These are phyloP conservation scores for Candida morakotiae DNA, from an alignment of 805 yeast species.

Conservation along the genomic window DNA sequence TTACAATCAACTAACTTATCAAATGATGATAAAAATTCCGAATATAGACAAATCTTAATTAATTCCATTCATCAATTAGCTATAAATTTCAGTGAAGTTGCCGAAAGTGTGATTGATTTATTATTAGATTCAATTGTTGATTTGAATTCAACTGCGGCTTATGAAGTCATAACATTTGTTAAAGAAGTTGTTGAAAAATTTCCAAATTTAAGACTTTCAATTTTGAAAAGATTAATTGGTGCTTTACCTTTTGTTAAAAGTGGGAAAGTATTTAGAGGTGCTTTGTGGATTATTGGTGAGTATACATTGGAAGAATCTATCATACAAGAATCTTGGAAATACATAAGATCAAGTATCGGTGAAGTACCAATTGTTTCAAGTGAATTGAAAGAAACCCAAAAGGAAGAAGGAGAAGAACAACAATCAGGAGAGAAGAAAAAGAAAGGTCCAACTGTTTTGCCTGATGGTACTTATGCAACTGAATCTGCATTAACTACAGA, in stretches of 20 bases:
- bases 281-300: conserved; percentile 96
- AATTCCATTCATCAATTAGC: conserved; percentile 89
- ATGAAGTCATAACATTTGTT: conserved; percentile 85
- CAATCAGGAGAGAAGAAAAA: conserved; percentile 19
- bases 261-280: conserved; percentile 90
- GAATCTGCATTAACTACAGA: conserved; percentile 73
- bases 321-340: conserved; percentile 83
- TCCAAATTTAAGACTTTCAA: conserved; percentile 69
- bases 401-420: conserved; percentile 22
- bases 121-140: conserved; percentile 84
- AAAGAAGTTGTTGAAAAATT: conserved; percentile 92
- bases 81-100: conserved; percentile 82
- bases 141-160: conserved; percentile 78
- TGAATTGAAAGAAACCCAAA: conserved; percentile 43
- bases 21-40: conserved; percentile 76
- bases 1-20: conserved; percentile 66
- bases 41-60: conserved; percentile 85
- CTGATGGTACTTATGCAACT: conserved; percentile 99
- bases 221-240: conserved; percentile 57
- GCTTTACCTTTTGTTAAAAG: conserved; percentile 68
- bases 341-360: conserved; percentile 77
- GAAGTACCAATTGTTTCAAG: conserved; percentile 85
- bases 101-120: conserved; percentile 84
- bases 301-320: conserved; percentile 68
- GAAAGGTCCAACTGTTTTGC: conserved; percentile 77